Percentiles rank a stretch among this genome's conserved stretches.
Evolutionary conservation across 2,329 filamentous ascomycete species (phyloP).

Genomic region (Colletotrichum sp.): DNA sequence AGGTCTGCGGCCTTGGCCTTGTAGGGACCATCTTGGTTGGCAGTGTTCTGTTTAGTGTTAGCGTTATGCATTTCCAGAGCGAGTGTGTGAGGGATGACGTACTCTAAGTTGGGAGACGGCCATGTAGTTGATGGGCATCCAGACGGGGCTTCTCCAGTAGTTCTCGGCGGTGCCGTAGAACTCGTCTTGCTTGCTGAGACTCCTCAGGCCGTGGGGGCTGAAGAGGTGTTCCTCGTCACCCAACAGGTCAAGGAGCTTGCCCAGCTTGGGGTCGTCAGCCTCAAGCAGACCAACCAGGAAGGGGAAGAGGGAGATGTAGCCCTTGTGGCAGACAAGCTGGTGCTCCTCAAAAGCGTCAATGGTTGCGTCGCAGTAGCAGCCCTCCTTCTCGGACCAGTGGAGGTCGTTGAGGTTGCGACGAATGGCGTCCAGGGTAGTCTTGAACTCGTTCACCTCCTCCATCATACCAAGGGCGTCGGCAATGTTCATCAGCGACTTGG

Average conservation of each 20-base stretch:
- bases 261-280: constrained; percentile 75
- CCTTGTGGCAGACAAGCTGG: constrained; percentile 90
- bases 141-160: constrained; percentile 94
- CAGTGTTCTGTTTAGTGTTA: constrained; percentile 59
- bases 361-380: constrained; percentile 92
- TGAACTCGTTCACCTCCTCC: constrained; percentile 79
- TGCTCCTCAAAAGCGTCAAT: constrained; percentile 96
- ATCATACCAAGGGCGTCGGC: constrained; percentile 74
- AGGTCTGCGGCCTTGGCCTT: constrained; percentile 71
- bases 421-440: constrained; percentile 76
- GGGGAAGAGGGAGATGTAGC: constrained; percentile 92
- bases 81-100: constrained; percentile 40
- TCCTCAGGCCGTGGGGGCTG: constrained; percentile 86
- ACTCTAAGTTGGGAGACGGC: constrained; percentile 79
- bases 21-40: constrained; percentile 70
- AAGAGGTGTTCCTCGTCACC: constrained; percentile 86
- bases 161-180: constrained; percentile 93
- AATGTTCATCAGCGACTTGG: constrained; percentile 81
- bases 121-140: constrained; percentile 97
- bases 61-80: not conserved
- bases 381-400: constrained; percentile 84
- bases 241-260: constrained; percentile 77
- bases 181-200: constrained; percentile 81
- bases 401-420: constrained; percentile 87
- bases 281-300: constrained; percentile 85